Evolutionary conservation across 1,139 yeast species (phyloP).

Genomic region (Kazachstania sp.): DNA sequence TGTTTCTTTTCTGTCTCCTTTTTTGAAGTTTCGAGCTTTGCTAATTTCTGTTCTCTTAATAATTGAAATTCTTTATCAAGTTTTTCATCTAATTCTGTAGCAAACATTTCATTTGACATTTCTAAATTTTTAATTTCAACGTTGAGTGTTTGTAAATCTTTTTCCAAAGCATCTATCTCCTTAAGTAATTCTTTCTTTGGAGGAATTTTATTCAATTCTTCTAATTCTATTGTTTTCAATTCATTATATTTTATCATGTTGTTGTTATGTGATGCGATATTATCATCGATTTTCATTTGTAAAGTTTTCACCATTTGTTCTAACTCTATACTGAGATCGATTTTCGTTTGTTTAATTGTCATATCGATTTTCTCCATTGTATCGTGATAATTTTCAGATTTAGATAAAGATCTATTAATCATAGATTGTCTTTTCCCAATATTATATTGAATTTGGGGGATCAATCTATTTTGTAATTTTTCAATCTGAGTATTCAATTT

Average conservation of each 20-base stretch:
- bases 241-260: slow-evolving; percentile 2
- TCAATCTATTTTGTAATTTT: slow-evolving; percentile 3
- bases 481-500: not conserved
- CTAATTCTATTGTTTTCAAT: slow-evolving; percentile 9
- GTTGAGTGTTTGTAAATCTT: slow-evolving; percentile 8
- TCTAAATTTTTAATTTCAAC: slow-evolving; percentile 10
- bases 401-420: slow-evolving; percentile 2
- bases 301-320: slow-evolving; percentile 3
- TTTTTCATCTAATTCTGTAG: not conserved
- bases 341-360: not conserved
- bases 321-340: slow-evolving; percentile 2
- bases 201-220: slow-evolving; percentile 9
- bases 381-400: not conserved
- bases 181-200: slow-evolving; percentile 10
- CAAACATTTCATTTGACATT: slow-evolving; percentile 3
- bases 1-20: not conserved
- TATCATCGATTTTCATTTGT: slow-evolving; percentile 1
- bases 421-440: slow-evolving; percentile 4
- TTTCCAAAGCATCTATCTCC: slow-evolving; percentile 7
- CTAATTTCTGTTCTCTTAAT: slow-evolving; percentile 1
- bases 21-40: not conserved
- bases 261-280: slow-evolving; percentile 4
- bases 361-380: not conserved
- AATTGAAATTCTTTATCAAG: slow-evolving; percentile 2
- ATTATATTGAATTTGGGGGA: slow-evolving; percentile 5